Base-by-base conservation (phyloP, 495 filamentous ascomycete species). In the Podospora pseudopauciseta region DNA sequence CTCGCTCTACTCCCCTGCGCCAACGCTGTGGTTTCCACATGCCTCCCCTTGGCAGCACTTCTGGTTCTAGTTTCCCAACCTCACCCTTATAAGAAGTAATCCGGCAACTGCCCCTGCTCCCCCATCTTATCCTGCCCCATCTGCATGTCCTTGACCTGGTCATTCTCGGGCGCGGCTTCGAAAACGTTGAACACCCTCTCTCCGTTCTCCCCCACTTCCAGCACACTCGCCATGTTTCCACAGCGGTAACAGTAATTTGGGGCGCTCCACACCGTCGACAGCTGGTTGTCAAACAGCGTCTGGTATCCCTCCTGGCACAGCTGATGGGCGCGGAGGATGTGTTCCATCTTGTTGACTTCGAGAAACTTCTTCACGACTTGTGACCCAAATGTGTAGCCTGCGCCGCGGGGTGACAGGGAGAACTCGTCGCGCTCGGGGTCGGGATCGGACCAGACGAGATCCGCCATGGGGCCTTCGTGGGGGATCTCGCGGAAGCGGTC, bases 381-480 rank as follows among this genome's bases (percentile, higher is more conserved):
- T 9, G 93, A 92, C 26, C 95, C 95, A 73, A 99, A 99, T 0
- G 93, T 97, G 78, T 99, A 99, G 3, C 95, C 95, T 15, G 95
- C 95, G 1, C 95, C 95, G 34, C 95, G 86, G 5, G 96, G 96
- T 6, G 92, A 96, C 3, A 99, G 86, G 0, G 90, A 93, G 82
- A 99, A 99, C 77, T 99, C 95, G 77, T 99, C 95, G 27, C 93
- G 87, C 66, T 98, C 95, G 2, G 92, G 89, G 73, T 99, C 95
- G 1, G 95, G 95, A 75, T 99, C 95, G 2, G 92, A 96, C 95
- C 95, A 99, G 19, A 99, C 95, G 5, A 99, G 80, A 76, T 99
- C 95, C n/a, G 95, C 95, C 95, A 99, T 99, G 4, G 95, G 95
- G 0, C 95, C 95, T 78, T 99, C 95, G 78, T 99, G 95, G 1